These are phyloP conservation scores for Myriosclerotinia duriaeana DNA, from an alignment of 2,329 filamentous ascomycete species.

Conservation along the genomic window DNA sequence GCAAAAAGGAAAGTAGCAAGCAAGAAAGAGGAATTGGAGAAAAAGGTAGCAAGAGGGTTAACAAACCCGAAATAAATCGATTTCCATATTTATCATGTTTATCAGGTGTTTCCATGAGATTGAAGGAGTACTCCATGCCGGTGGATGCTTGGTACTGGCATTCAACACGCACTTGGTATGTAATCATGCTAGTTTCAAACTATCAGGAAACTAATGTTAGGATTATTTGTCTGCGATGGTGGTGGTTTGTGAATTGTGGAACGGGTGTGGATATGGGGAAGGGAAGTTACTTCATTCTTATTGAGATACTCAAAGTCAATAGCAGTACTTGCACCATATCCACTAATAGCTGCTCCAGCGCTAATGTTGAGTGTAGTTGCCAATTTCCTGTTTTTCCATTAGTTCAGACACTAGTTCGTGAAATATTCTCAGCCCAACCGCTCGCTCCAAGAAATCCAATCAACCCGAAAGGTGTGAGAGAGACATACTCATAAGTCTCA, in stretches of 20 bases:
- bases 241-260: not conserved
- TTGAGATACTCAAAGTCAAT: not conserved
- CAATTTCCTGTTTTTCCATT: not conserved
- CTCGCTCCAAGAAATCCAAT: not conserved
- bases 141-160: not conserved
- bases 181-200: not conserved
- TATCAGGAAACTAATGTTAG: not conserved
- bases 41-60: not conserved
- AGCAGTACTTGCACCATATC: not conserved
- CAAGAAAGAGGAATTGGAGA: not conserved
- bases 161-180: not conserved
- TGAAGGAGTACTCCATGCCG: not conserved
- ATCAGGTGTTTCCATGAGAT: not conserved
- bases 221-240: not conserved
- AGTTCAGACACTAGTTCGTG: not conserved
- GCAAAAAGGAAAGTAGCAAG: fast-evolving
- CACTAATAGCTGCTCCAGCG: not conserved
- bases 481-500: not conserved
- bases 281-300: not conserved
- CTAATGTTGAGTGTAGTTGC: not conserved
- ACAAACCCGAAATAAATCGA: not conserved
- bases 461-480: not conserved
- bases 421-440: not conserved
- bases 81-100: not conserved
- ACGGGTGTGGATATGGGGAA: not conserved